Evolutionary conservation across 2,329 filamentous ascomycete species (phyloP).

Genomic region (Colletotrichum zoysiae): DNA sequence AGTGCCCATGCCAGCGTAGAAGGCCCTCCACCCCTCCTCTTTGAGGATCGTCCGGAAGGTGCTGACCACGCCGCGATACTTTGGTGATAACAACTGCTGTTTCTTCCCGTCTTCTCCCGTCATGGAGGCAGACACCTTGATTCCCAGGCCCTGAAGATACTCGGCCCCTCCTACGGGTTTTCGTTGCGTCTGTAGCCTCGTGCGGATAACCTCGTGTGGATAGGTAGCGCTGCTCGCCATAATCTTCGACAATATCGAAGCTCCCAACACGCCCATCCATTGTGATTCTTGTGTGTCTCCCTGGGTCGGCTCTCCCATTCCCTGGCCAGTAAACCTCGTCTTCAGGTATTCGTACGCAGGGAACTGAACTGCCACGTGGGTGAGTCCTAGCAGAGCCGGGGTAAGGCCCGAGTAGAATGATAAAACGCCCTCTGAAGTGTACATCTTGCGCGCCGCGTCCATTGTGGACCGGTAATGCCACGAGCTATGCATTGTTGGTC

Average conservation of each 20-base stretch:
- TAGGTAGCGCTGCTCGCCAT: constrained; percentile 96
- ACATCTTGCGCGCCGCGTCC: constrained; percentile 97
- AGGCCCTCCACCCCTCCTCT: constrained; percentile 96
- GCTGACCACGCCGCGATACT: constrained; percentile 83
- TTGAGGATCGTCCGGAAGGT: constrained; percentile 87
- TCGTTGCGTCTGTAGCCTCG: constrained; percentile 92
- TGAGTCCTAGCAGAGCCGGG: constrained; percentile 89
- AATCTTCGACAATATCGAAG: constrained; percentile 94
- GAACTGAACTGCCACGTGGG: constrained; percentile 97
- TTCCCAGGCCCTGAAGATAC: constrained; percentile 64
- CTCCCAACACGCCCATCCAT: constrained; percentile 85
- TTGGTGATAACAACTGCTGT: constrained; percentile 54
- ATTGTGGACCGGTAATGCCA: constrained; percentile 94
- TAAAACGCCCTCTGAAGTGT: constrained; percentile 84
- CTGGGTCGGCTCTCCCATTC: constrained; percentile 78
- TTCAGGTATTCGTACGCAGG: constrained; percentile 96
- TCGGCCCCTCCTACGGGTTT: constrained; percentile 71
- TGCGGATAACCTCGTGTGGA: constrained; percentile 95
- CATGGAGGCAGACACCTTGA: constrained; percentile 55
- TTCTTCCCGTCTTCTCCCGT: constrained; percentile 53
- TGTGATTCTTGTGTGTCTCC: constrained; percentile 73
- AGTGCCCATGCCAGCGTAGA: constrained; percentile 96
- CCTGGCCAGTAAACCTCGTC: constrained; percentile 87
- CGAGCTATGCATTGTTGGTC: constrained; percentile 71
- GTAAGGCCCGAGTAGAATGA: constrained; percentile 97